A percentile compares a stretch with the other conserved stretches of the same genome.
Evolutionary conservation across 768 basidiomycete species (phyloP).

Genomic region (Multifurca ochricompacta): DNA sequence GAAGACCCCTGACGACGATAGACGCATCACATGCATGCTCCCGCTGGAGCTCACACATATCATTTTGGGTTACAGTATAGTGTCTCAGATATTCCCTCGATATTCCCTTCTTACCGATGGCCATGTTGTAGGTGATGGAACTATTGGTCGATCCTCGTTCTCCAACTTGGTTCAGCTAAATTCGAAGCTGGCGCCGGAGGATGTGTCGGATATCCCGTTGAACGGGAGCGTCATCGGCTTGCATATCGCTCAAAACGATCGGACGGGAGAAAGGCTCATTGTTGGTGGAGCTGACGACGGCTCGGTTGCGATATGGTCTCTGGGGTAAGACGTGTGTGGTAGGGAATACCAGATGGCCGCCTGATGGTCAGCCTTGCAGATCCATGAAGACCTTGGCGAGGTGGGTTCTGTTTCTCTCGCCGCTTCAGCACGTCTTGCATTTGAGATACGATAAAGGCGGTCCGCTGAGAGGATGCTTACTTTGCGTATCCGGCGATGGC

Average conservation of each 20-base stretch:
- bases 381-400: constrained; percentile 56
- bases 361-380: constrained; percentile 30
- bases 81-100: not conserved
- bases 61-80: constrained; percentile 51
- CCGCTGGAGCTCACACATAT: constrained; percentile 53
- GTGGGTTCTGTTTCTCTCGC: constrained; percentile 67
- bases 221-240: constrained; percentile 42
- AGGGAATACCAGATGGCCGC: not conserved
- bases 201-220: constrained; percentile 40
- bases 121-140: constrained; percentile 26
- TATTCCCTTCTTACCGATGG: not conserved
- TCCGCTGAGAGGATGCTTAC: constrained; percentile 53
- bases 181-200: constrained; percentile 26
- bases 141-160: constrained; percentile 26
- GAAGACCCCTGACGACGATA: not conserved
- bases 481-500: constrained; percentile 72
- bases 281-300: constrained; percentile 77
- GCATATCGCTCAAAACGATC: constrained; percentile 46
- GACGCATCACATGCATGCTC: constrained; percentile 23
- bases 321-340: constrained; percentile 39
- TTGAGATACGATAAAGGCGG: constrained; percentile 46
- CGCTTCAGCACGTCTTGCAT: constrained; percentile 51
- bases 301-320: constrained; percentile 64
- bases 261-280: constrained; percentile 55
- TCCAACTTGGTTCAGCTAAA: constrained; percentile 13